Base-by-base conservation (phyloP, 306 rosid species). In the Lathyrus oleraceus region DNA sequence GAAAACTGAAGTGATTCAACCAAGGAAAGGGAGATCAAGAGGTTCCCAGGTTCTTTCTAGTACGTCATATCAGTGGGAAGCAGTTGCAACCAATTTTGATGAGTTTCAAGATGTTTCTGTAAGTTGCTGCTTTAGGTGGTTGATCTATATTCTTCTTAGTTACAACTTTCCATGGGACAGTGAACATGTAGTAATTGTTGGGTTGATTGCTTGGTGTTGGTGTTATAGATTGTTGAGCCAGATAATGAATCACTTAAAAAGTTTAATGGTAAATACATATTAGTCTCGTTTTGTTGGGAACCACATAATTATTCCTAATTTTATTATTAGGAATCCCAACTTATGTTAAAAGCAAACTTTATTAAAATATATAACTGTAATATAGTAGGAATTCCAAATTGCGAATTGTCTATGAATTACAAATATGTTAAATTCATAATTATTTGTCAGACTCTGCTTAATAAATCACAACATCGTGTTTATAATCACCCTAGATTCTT, bases 71-170 rank as follows among this genome's bases (percentile, higher is more conserved):
- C 87, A 81, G 83, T 95, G 99, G 99, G 97, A 95, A 76, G 83
- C 97, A 36, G 96, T 95, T 45, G 99, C 99, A 64, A 95, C 96
- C 77, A 91, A 87, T 83, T 87, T 95, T 76, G 99, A 91, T 78
- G 99, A 95, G 85, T 95, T 95, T 85, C 93, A 86, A 83, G 96
- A 91, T 83, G 99, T 95, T 75, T 85, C 96, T 47, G 99, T 95
- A 85, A 95, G 99, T 89, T 74, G 63, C 9, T 53, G 57, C 73
- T 70, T 58, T 75, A 52, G 15, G 44, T 78, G 61, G 25, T 71
- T 42, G 21, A 13, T 70, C 49, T 78, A 70, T 51, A 10, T 67
- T 72, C 38, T 48, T 79, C 59, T 44, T 63, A 32, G 23, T 52
- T 51, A 43, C 21, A 10, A 39, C 61, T 61, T 67, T 30, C 14